phyloP scores from a whole-genome alignment of 371 early-diverging fungal species.

The Mucor piriformis region DNA sequence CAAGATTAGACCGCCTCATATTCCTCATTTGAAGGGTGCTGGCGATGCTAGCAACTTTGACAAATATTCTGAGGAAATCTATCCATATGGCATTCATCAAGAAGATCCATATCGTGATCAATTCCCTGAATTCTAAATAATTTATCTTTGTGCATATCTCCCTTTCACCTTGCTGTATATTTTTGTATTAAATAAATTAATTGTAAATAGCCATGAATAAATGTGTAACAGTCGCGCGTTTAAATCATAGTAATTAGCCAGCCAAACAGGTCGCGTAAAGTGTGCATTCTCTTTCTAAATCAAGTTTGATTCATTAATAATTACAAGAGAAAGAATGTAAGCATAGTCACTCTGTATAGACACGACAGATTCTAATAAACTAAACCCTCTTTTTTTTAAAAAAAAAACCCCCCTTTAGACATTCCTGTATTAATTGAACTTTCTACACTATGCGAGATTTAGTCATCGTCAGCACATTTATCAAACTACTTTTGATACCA shows the following conservation, averaged over 20 bases:
- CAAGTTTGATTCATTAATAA: too few species aligned
- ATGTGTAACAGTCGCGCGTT: too few species aligned
- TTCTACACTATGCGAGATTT: conserved; percentile 31
- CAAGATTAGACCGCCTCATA: conserved; percentile 67
- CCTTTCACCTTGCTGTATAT: not conserved
- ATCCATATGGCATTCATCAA: conserved; percentile 19
- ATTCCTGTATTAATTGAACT: not conserved
- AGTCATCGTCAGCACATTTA: conserved; percentile 57
- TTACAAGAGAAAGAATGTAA: too few species aligned
- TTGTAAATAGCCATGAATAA: too few species aligned
- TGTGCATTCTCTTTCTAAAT: too few species aligned
- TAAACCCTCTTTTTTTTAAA: not conserved
- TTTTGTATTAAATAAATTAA: not conserved
- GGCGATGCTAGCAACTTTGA: conserved; percentile 75
- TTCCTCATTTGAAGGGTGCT: conserved; percentile 60
- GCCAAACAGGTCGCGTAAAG: too few species aligned
- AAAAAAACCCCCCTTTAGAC: too few species aligned
- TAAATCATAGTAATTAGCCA: too few species aligned
- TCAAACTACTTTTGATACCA: conserved; percentile 75
- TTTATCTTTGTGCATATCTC: not conserved
- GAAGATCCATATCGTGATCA: conserved; percentile 29
- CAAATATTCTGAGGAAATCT: conserved; percentile 57
- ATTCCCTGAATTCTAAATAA: conserved; percentile 32
- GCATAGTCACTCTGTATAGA: too few species aligned
- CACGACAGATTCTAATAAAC: not conserved